A percentile compares a stretch with the other conserved stretches of the same genome.
Conservation (phyloP, 352 stramenopile genomes). For the Phytophthora sojae region DNA sequence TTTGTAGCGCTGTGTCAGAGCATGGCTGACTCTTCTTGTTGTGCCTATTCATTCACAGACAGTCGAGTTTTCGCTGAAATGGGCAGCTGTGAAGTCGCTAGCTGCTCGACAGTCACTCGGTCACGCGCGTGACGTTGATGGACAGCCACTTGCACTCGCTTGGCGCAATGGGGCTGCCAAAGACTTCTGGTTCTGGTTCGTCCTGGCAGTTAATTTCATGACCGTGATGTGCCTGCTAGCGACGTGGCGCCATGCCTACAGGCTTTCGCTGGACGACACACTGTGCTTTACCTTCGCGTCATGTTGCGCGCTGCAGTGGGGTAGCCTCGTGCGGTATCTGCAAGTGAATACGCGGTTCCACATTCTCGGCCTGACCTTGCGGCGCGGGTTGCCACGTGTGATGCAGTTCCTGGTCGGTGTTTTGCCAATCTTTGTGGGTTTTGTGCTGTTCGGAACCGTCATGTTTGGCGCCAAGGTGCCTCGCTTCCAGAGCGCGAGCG, state of each 20-base stretch:
- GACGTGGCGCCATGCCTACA: constrained; percentile 64
- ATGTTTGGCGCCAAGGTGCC: constrained; percentile 88
- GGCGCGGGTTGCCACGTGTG: constrained; percentile 71
- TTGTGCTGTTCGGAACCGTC: constrained; percentile 86
- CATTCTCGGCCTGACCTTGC: constrained; percentile 81
- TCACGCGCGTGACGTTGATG: not conserved
- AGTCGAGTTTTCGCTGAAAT: constrained; percentile 58
- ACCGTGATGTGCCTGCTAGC: constrained; percentile 59
- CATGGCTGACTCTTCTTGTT: not conserved
- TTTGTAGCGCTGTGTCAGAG: not conserved
- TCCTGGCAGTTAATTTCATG: constrained; percentile 57
- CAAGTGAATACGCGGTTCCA: constrained; percentile 75
- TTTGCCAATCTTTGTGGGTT: constrained; percentile 84
- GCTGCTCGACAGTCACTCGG: constrained; percentile 15
- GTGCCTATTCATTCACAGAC: constrained; percentile 24
- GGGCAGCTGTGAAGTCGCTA: constrained; percentile 29
- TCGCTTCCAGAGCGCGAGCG: constrained; percentile 72
- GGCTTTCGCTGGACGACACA: constrained; percentile 58
- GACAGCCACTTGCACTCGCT: constrained; percentile 17
- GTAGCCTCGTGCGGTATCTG: constrained; percentile 79
- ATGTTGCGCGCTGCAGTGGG: constrained; percentile 80
- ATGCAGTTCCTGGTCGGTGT: constrained; percentile 86
- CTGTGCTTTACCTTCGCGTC: constrained; percentile 70
- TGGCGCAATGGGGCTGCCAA: constrained; percentile 31
- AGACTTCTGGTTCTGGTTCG: constrained; percentile 79